Base-by-base conservation (phyloP, 2,329 filamentous ascomycete genomes). In the Blastomyces gilchristii region DNA sequence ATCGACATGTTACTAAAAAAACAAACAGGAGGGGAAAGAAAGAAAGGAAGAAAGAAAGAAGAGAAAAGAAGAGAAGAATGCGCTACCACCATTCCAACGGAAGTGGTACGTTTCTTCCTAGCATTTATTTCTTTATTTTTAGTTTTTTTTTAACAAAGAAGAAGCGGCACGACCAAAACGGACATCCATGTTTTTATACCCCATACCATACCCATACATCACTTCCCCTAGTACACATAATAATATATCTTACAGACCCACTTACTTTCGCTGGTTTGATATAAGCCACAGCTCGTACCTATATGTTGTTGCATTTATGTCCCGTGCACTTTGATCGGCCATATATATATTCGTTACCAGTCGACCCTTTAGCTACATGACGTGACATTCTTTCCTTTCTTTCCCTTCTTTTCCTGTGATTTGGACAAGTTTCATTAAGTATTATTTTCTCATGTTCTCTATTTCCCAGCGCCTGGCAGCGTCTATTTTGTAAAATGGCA, bases 121-220 rank as follows among this genome's bases (percentile, higher is more conserved):
- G 22, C 47, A 4, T 41, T 53, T 31, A 39, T 43, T 8, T 12
- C n/a, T 43, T 43, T 62, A 43, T 43, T 62, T 45, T 28, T 53
- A 2, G 25, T 41, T 9, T 12, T 43, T 56, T 43, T 43, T 57
- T 16, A 22, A 22, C n/a, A 18, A 54, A n/a, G 14, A 39, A 52
- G 28, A 31, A 52, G 12, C 25, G 25, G 28, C 31, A 25, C 49
- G 12, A 31, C 12, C 34, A 60, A 60, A 22, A 31, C 18, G 28
- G 16, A 39, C 53, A 37, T 61, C 28, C 59, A 53, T 18, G 31
- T 53, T 37, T 61, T 49, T 61, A 53, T 53, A 61, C 22, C 58
- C 34, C 31, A 52, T 53, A 53, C 34, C 31, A 52, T 53, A 53
- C 16, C 28, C 34, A 52, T 39, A 22, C 37, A 39, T 39, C 39